Evolutionary conservation across 345 rosid species (phyloP), one percentile per base, ranked within the genome.

Genomic region (Bruguiera gymnorhiza): DNA sequence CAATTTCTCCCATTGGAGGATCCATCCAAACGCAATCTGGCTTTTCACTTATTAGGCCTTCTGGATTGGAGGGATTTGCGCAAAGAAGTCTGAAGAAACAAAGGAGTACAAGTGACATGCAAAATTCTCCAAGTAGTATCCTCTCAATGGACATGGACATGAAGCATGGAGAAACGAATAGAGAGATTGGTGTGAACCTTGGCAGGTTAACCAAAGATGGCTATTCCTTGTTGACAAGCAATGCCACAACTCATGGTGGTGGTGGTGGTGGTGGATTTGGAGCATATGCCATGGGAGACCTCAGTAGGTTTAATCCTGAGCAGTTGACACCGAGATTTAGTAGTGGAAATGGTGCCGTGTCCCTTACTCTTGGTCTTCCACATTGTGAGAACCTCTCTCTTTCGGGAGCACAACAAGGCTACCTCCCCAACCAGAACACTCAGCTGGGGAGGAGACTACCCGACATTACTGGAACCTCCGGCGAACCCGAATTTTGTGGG

Each of bases 301-400:
- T 78, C 19, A 83, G 81, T 46, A 75, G 82, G 85, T 79, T 86
- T 70, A 78, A 73, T 32, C 72, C 81, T 31, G 88, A 82, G 68
- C 86, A 66, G 73, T 62, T 54, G 70, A 64, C 78, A 51, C 81
- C 80, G 18, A 52, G 80, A 52, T 81, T 82, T 68, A 72, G 63
- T 66, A 73, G 63, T 50, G 85, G 88, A 37, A 86, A 83, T 24
- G 60, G 84, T 56, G 5, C 50, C 3, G 86, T 87, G 54, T 88
- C 93, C 2, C 89, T 90, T 46, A 85, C 87, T 50, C 91, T 88
- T 34, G 91, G 93, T 18, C 83, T 86, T 37, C 91, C 91, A 11
- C 78, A 83, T 30, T 69, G 84, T 27, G 86, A 83, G 37, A 82
- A 79, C 80, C 74, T 78, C 3, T 66, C 83, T 2, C 64, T 82